Base-by-base conservation (phyloP, 2,329 filamentous ascomycete genomes). In the Colletotrichum spinosum region DNA sequence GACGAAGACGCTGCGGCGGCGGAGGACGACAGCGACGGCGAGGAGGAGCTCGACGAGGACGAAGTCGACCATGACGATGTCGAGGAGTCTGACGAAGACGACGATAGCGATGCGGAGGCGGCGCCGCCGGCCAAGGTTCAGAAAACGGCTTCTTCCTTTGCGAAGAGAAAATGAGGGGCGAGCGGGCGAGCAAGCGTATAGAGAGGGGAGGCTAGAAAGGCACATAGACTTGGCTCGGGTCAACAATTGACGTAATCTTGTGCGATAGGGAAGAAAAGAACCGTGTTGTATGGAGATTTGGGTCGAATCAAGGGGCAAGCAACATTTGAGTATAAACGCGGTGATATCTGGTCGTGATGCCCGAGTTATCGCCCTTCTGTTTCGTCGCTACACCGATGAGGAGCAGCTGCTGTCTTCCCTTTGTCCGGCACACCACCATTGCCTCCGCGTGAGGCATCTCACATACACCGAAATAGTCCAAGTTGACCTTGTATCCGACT, bases 41-140 rank as follows among this genome's bases (percentile, higher is more conserved):
- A 83, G 41, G 82, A 83, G 69, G 80, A 79, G 1, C 74, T 87
- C 2, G 85, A 88, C 25, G 86, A 88, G 65, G 84, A 89, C 15
- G 86, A 89, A 65, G 86, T 86, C 2, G 80, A 87, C 50, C 84
- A 89, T 59, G 83, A 87, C 41, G 88, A 90, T 56, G 80, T 83
- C 7, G 79, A 82, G 38, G 84, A 86, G 56, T 85, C 84, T 8
- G 83, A 82, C 7, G 88, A 90, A 65, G 86, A 86, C 9, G 86
- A 84, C 39, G 83, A 83, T 65, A 84, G 81, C 58, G 84, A 86
- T 53, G 78, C 76, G 15, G 83, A 85, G 68, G 78, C 80, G 9
- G 81, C 79, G 46, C 81, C 83, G 53, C 83, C 83, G 48, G 73
- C 79, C 56, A 83, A 83, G 72, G 70, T 83, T 67, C 77, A 78